Base-by-base conservation (phyloP, 176 grass and related monocot species). In the Lolium perenne region DNA sequence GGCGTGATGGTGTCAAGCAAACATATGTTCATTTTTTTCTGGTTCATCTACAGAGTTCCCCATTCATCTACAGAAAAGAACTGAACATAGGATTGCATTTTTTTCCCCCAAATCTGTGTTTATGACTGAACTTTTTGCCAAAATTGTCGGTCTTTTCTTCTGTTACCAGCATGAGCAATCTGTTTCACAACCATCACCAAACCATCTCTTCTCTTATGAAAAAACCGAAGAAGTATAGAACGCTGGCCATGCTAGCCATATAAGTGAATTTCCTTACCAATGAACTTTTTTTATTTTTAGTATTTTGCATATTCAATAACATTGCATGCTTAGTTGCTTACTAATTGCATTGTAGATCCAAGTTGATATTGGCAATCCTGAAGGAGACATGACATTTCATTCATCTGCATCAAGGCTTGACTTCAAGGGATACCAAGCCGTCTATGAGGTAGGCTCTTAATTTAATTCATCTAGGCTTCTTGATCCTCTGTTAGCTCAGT, bases 371-470 rank as follows among this genome's bases (percentile, higher is more conserved):
- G 90, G 84, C 77, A 91, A 86, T 88, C 38, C 84, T 84, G 26
- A 91, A 85, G 85, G 91, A 80, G 86, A 85, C 43, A 86, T 94
- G 82, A 74, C 82, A 80, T 89, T 95, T 81, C 96, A 87, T 80
- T 91, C 96, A 7, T 50, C 74, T 55, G 92, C 90, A 79, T 98
- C 96, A 79, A 92, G 50, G 83, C 82, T 92, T 45, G 88, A 88
- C 77, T 98, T 94, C 87, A 86, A 87, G 74, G 96, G 96, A 86
- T 98, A 94, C 85, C 88, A 86, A 81, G 90, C 86, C 9, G 92
- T 94, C 77, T 92, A 94, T 92, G 88, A 95, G 88, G 96, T 95
- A 59, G 46, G 60, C 88, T 71, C 18, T 83, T 75, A 17, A 59
- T 86, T 74, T 76, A 62, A 25, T 86, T 57, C 79, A 47, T 69